phyloP scores from a whole-genome alignment of 1,139 yeast genomes.

The Kodamaea anthophila region DNA sequence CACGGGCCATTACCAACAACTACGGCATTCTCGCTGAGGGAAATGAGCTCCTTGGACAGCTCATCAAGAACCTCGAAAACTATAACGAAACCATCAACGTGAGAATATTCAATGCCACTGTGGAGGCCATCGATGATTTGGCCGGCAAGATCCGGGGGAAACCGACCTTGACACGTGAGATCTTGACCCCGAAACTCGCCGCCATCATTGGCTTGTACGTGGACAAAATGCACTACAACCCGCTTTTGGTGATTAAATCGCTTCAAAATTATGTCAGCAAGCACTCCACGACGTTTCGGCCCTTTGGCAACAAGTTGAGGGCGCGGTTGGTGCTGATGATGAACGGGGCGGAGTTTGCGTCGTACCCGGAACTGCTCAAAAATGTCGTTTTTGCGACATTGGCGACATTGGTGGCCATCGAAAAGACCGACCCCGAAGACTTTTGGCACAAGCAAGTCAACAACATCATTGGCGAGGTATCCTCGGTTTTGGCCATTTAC shows the following conservation, averaged over 20 bases:
- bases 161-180: constrained; percentile 78
- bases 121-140: constrained; percentile 43
- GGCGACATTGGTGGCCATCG: constrained; percentile 54
- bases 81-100: constrained; percentile 36
- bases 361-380: constrained; percentile 35
- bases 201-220: constrained; percentile 52
- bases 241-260: constrained; percentile 41
- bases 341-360: constrained; percentile 19
- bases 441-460: constrained; percentile 43
- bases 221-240: constrained; percentile 34
- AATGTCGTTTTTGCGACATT: constrained; percentile 40
- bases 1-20: constrained; percentile 45
- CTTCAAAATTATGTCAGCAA: constrained; percentile 44
- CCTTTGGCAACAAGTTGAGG: constrained; percentile 61
- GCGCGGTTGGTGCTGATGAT: constrained; percentile 35
- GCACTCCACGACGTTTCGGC: constrained; percentile 79
- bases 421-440: constrained; percentile 45
- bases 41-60: constrained; percentile 44
- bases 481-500: constrained; percentile 48
- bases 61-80: constrained; percentile 53
- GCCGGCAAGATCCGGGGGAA: constrained; percentile 65
- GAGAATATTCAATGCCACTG: constrained; percentile 42
- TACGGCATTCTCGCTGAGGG: constrained; percentile 61
- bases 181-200: constrained; percentile 74
- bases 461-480: constrained; percentile 39